Conservation (phyloP, 108 stramenopile species). For the Cyclostephanos invisitatus region DNA sequence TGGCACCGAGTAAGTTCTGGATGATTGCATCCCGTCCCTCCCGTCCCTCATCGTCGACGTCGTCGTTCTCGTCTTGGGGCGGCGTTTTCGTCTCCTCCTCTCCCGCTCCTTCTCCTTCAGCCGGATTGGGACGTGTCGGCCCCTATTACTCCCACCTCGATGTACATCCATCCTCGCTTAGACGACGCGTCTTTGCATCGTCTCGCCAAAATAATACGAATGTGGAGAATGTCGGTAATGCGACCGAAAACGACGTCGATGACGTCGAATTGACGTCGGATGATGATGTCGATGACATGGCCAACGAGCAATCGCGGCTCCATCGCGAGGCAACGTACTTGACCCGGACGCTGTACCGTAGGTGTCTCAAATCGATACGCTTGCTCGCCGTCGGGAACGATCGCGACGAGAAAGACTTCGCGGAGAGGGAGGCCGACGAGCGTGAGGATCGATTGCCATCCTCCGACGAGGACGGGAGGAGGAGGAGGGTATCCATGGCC, state of each 20-base stretch:
- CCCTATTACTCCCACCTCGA: too few species aligned
- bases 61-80: neutral
- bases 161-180: too few species aligned
- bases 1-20: neutral
- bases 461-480: neutral
- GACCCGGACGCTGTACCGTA: slow-evolving; percentile 68
- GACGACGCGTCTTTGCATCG: neutral
- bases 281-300: slow-evolving; percentile 1
- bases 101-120: too few species aligned
- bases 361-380: slow-evolving; percentile 63
- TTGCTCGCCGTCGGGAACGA: slow-evolving; percentile 68
- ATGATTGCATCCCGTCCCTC: neutral
- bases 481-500: slow-evolving; percentile 47
- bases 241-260: neutral
- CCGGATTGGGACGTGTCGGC: neutral
- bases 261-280: slow-evolving; percentile 7
- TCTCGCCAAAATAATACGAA: neutral
- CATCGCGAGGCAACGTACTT: slow-evolving; percentile 64
- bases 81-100: too few species aligned
- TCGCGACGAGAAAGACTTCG: slow-evolving; percentile 73
- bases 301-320: slow-evolving; percentile 28
- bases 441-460: slow-evolving; percentile 24
- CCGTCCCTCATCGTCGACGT: neutral
- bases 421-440: slow-evolving; percentile 54
- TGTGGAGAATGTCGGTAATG: too few species aligned